phyloP scores from a whole-genome alignment of 2,329 filamentous ascomycete genomes.

The Xylaria sp. region DNA sequence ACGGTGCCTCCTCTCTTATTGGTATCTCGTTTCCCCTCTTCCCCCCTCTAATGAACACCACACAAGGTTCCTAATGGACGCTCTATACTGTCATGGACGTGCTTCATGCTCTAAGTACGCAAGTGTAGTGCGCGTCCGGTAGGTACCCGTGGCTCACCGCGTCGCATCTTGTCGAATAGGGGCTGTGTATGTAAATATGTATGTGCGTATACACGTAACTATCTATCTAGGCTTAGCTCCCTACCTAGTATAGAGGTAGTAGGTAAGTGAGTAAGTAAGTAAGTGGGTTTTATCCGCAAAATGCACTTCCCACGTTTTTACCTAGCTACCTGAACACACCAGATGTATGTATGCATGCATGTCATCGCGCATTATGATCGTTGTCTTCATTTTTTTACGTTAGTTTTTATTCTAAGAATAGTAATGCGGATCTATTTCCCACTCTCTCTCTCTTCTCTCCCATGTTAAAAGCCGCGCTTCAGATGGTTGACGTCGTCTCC shows the following conservation, averaged over 20 bases:
- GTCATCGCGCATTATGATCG: slow-evolving; percentile 18
- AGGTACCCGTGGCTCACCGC: background rate
- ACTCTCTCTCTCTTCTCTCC: background rate
- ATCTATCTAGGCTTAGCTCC: background rate
- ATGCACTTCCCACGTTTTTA: slow-evolving; percentile 3
- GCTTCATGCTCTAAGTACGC: background rate
- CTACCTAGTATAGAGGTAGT: background rate
- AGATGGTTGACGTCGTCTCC: too few relatives aligned
- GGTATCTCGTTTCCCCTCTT: too few relatives aligned
- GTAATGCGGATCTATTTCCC: slow-evolving; percentile 1
- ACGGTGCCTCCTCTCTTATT: background rate
- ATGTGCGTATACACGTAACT: background rate
- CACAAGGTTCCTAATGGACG: too few relatives aligned
- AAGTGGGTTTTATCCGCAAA: background rate
- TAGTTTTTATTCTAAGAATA: slow-evolving; percentile 16
- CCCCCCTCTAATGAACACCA: too few relatives aligned
- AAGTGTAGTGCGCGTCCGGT: background rate
- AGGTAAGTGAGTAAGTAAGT: background rate
- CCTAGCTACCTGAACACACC: background rate
- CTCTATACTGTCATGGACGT: background rate
- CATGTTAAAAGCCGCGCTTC: too few relatives aligned
- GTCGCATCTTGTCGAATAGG: background rate
- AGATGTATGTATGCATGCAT: slow-evolving; percentile 22
- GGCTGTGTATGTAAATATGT: slow-evolving; percentile 5
- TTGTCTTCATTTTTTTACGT: background rate